A percentile compares a stretch with the other conserved stretches of the same genome.
These are phyloP conservation scores for Entomortierella beljakovae DNA, from an alignment of 192 early-diverging fungal genomes.

Conservation along the genomic window DNA sequence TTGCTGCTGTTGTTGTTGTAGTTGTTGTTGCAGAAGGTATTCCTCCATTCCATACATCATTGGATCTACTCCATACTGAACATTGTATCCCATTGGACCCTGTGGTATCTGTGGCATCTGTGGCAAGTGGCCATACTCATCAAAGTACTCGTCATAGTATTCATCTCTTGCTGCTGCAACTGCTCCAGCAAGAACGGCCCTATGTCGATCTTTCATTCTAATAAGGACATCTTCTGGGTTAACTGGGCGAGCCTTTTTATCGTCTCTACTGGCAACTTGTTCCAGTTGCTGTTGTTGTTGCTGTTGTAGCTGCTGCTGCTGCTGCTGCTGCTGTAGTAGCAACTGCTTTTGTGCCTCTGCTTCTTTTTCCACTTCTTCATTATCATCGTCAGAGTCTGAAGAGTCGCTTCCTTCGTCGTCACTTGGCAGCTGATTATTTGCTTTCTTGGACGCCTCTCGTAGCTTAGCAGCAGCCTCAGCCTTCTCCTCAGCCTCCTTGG, in stretches of 20 bases:
- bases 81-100: conserved; percentile 8
- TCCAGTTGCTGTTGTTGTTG: conserved; percentile 11
- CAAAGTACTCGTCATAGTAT: conserved; percentile 39
- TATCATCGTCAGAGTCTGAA: conserved; percentile 2
- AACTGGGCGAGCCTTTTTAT: background rate
- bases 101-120: conserved; percentile 12
- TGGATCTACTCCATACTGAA: conserved; percentile 18
- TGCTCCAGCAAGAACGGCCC: conserved; percentile 22
- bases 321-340: conserved; percentile 1
- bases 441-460: conserved; percentile 28
- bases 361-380: conserved; percentile 20
- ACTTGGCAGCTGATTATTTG: conserved; percentile 38
- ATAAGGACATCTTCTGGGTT: conserved; percentile 35
- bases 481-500: conserved; percentile 18
- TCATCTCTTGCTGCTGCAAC: conserved; percentile 31
- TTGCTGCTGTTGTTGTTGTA: conserved; percentile 41
- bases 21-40: conserved; percentile 23
- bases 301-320: conserved; percentile 18
- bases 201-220: conserved; percentile 44
- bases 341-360: background rate
- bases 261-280: conserved; percentile 3
- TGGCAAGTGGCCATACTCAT: conserved; percentile 14
- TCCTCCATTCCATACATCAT: conserved; percentile 38
- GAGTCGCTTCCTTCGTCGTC: conserved; percentile 35
- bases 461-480: conserved; percentile 16